Conservation (phyloP, 2,329 filamentous ascomycete genomes). For the Calonectria leucothoes region DNA sequence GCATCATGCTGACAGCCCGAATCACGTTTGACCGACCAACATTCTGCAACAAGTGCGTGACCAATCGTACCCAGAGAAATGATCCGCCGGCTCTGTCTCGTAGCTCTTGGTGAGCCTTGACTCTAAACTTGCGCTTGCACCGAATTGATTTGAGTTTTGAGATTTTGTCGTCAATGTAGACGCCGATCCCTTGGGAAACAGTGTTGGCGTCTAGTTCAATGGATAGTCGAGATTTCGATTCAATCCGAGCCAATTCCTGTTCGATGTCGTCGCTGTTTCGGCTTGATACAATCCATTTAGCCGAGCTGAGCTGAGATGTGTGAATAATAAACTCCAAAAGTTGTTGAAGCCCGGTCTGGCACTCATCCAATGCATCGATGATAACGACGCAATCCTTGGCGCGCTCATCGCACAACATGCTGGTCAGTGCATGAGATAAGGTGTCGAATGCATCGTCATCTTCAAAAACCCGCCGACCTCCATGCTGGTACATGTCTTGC, state of each 20-base stretch:
- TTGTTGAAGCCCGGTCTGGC: slow-evolving; percentile 27
- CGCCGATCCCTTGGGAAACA: slow-evolving; percentile 33
- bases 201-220: slow-evolving; percentile 43
- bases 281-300: slow-evolving; percentile 59
- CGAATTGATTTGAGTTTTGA: background rate
- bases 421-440: background rate
- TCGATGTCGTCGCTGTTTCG: slow-evolving; percentile 47
- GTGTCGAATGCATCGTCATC: background rate
- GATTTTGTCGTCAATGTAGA: background rate
- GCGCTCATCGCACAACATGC: background rate
- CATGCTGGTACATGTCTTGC: background rate
- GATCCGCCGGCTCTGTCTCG: background rate
- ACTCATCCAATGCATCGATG: slow-evolving; percentile 62
- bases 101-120: background rate
- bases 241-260: slow-evolving; percentile 42
- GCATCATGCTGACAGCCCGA: background rate
- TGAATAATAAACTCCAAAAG: slow-evolving; percentile 47
- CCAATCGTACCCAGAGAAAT: background rate
- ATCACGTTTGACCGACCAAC: background rate
- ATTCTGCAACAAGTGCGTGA: background rate
- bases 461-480: background rate
- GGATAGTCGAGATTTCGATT: slow-evolving; percentile 48
- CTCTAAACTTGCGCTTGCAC: background rate
- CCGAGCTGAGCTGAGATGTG: background rate
- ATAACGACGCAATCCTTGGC: slow-evolving; percentile 43